Evolutionary conservation across 2,329 filamentous ascomycete genomes (phyloP), one percentile per base, ranked within the genome.

Genomic region (Fusarium zealandicum): DNA sequence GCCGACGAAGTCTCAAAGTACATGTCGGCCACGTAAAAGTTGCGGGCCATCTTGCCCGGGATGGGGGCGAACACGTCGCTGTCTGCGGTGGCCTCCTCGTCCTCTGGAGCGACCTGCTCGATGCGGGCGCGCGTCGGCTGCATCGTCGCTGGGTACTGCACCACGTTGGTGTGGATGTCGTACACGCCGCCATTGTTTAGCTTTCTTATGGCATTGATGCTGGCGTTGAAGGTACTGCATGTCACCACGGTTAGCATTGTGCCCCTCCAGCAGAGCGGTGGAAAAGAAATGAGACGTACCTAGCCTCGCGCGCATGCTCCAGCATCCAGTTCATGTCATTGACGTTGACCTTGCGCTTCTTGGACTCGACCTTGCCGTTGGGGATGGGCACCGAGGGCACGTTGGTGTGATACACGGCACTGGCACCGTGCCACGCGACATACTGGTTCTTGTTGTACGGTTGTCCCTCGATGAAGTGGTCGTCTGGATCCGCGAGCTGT

Each of bases 401-500:
- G 51, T 87, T 88, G 11, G 90, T 92, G 72, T 98, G 92, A 72
- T 99, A 99, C 18, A 99, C 95, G 32, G 90, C 88, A 72, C 93
- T 98, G 40, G 95, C 95, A 42, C 95, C 95, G 72, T 96, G 93
- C 95, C 95, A 99, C 22, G 95, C 95, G 22, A 99, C 95, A 70
- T 97, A 99, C 73, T 97, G 93, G 71, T 99, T 99, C 77, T 93
- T 92, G 80, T 99, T 97, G 81, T 99, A 99, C n/a, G 87, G 82
- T 71, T 96, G 89, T 32, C 89, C 90, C 8, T 83, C 82, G 20
- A 92, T 84, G 35, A 93, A 82, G 55, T 82, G 82, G 73, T 99
- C 95, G 55, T 92, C 89, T 0, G 93, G 93, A 69, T 98, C 95
- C 14, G 93, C 95, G 18, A 98, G 72, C 71, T 96, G 92, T 61